Percentiles rank a stretch among this genome's conserved stretches.
Evolutionary conservation across 148 eudicot species (phyloP).

Genomic region (Silene uniflora): DNA sequence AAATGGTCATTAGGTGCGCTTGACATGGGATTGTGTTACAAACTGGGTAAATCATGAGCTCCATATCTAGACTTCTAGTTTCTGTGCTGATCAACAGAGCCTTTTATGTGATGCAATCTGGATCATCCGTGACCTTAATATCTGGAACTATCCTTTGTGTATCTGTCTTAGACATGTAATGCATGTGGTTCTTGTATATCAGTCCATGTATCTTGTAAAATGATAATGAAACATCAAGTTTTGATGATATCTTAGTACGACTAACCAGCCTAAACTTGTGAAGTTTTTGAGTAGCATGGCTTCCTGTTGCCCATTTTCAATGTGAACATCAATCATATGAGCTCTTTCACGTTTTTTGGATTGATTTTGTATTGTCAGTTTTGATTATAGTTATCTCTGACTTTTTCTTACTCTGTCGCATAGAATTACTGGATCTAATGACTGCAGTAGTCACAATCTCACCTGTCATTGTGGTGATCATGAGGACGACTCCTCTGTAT

Average conservation of each 20-base stretch:
- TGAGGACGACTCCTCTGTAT: constrained; percentile 31
- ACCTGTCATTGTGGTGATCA: constrained; percentile 51
- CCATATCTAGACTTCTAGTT: neutral
- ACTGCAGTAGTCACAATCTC: constrained; percentile 31
- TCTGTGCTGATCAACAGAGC: neutral
- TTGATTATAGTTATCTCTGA: neutral
- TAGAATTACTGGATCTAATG: constrained; percentile 57
- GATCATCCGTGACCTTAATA: neutral
- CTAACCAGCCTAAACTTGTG: neutral
- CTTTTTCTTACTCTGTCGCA: neutral
- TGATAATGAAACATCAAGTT: neutral
- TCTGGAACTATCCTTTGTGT: neutral
- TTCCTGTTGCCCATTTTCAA: neutral
- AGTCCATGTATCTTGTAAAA: neutral
- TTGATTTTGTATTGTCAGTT: neutral
- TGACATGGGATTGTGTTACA: neutral
- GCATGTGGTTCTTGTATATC: neutral
- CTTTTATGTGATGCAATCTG: neutral
- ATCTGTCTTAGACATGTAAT: neutral
- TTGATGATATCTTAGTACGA: neutral
- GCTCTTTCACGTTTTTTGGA: neutral
- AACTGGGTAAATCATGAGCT: neutral
- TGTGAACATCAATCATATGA: neutral
- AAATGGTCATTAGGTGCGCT: neutral
- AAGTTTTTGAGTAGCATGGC: neutral